phyloP scores from a whole-genome alignment of 2,329 filamentous ascomycete species.

The Cladophialophora carrionii region DNA sequence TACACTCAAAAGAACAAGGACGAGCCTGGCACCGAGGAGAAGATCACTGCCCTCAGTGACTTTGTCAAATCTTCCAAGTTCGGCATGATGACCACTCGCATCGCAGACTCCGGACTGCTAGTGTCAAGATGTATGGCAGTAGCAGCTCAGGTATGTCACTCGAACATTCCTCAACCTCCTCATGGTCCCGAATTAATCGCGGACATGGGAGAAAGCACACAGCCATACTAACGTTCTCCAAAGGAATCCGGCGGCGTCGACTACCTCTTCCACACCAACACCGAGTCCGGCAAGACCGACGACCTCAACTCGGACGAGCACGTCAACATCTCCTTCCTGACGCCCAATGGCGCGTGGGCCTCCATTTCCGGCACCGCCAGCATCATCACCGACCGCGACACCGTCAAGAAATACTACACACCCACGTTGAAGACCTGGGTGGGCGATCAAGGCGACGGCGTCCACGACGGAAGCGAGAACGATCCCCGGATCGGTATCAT shows the following conservation, averaged over 20 bases:
- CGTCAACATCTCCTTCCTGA: slow-evolving; percentile 81
- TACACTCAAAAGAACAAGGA: slow-evolving; percentile 78
- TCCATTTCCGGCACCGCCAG: slow-evolving; percentile 75
- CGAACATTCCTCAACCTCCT: background rate
- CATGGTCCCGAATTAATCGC: background rate
- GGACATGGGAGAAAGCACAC: background rate
- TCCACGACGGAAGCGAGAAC: slow-evolving; percentile 77
- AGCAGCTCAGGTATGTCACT: slow-evolving; percentile 66
- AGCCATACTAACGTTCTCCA: background rate
- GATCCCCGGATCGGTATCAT: slow-evolving; percentile 85
- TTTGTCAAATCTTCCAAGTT: slow-evolving; percentile 79
- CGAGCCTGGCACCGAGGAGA: slow-evolving; percentile 71
- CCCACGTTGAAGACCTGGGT: slow-evolving; percentile 78
- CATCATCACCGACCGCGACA: slow-evolving; percentile 69
- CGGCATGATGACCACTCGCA: slow-evolving; percentile 84
- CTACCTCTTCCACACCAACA: slow-evolving; percentile 89
- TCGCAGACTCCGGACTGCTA: slow-evolving; percentile 65
- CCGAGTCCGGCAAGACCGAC: slow-evolving; percentile 83
- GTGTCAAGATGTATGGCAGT: slow-evolving; percentile 86
- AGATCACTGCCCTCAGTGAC: slow-evolving; percentile 71
- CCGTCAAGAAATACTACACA: slow-evolving; percentile 76
- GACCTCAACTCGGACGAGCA: slow-evolving; percentile 73
- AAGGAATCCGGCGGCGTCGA: slow-evolving; percentile 79
- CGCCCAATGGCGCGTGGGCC: slow-evolving; percentile 78
- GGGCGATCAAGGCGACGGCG: slow-evolving; percentile 80